Conservation (phyloP, 148 eudicot genomes). For the Beta vulgaris region DNA sequence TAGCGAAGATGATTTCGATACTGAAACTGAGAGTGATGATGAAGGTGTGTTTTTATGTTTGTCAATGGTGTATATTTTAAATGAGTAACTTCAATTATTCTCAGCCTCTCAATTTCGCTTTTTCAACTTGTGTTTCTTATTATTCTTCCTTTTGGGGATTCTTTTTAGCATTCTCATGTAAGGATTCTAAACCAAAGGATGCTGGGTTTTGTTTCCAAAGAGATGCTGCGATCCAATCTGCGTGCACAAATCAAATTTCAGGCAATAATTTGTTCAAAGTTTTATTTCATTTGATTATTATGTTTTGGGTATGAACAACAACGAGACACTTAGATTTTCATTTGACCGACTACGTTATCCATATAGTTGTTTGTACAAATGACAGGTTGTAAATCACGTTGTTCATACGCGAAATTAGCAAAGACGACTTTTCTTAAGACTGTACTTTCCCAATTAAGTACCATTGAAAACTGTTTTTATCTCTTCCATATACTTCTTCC, state of each 20-base stretch:
- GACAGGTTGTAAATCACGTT: no score
- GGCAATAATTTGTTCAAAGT: conserved; percentile 24
- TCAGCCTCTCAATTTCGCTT: not conserved
- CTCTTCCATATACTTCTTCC: no score
- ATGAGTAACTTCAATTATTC: not conserved
- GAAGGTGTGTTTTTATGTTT: conserved; percentile 48
- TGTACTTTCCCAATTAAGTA: no score
- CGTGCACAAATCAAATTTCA: conserved; percentile 39
- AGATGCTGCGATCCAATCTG: conserved; percentile 33
- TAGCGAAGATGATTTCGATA: conserved; percentile 89
- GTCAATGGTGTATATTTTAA: not conserved
- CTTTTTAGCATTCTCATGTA: conserved; percentile 44
- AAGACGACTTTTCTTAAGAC: no score
- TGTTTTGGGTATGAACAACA: not conserved
- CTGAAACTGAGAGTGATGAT: conserved; percentile 84
- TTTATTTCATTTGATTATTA: not conserved
- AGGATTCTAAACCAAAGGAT: conserved; percentile 35
- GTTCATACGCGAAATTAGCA: no score
- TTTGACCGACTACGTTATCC: no score
- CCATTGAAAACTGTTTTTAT: no score
- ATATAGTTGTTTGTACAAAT: no score
- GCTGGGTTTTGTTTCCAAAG: conserved; percentile 29
- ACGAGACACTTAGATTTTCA: not conserved
- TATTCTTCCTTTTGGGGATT: not conserved
- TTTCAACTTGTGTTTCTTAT: conserved; percentile 12